Evolutionary conservation across 495 filamentous ascomycete genomes (phyloP), one percentile per base, ranked within the genome.

Genomic region (Talaromyces trachyspermus): DNA sequence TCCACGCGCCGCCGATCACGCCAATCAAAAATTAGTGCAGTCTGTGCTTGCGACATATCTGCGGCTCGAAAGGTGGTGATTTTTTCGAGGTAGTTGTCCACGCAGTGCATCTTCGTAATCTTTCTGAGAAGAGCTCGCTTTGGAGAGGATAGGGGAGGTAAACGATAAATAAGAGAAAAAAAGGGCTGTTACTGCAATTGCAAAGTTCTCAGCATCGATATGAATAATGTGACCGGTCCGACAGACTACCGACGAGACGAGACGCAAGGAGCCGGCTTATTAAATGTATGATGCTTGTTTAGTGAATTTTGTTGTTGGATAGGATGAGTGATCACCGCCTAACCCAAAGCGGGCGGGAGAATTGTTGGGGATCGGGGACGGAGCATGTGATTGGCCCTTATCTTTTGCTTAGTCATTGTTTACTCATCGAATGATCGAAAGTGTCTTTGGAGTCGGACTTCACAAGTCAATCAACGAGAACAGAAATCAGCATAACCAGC

Each of bases 1-100:
- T 50, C 52, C 71, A 80, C 39, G 85, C 60, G 35, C 78, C 69
- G 35, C 85, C 85, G 40, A 84, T 61, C 39, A 66, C 25, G 17
- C 44, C 44, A 10, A 46, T 30, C 44, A 15, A 46, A 46, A 2
- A 46, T 30, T 22, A 46, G 8, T n/a, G 44, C 44, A 0, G 44
- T 46, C 22, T 46, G 44, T 11, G 27, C 22, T 36, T 35, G 29
- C 44, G 44, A 46, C 44, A 46, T 33, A n/a, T 46, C 44, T 10
- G 44, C 44, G 11, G 44, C 44, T 4, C 17, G 30, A 30, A 46
- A 46, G 2, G 60, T 58, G 11, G 65, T 64, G 33, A 67, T 58
- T 25, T 60, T 66, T 26, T 59, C 51, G 18, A 50, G 53, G 26
- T 65, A 50, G 49, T 68, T 63, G 17, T 64, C 60, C 0, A 65